Conservation (phyloP, 1,284 basidiomycete species). For the Ganoderma boninense region DNA sequence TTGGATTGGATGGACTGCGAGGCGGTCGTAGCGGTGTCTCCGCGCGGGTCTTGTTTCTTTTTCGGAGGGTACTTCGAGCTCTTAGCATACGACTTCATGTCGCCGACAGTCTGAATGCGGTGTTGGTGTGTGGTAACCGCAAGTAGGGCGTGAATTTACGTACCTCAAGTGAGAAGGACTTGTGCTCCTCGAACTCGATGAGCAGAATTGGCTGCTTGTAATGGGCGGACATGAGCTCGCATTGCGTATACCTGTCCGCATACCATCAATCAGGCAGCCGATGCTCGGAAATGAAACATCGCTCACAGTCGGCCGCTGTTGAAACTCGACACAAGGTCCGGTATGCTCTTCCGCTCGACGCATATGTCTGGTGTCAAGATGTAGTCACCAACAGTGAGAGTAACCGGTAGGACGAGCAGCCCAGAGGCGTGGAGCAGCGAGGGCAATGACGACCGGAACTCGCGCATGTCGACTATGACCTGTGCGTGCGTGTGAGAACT, state of each 20-base stretch:
- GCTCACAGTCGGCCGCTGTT: constrained; percentile 92
- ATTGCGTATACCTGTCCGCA: constrained; percentile 74
- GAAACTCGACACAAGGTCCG: constrained; percentile 92
- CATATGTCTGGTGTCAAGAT: constrained; percentile 95
- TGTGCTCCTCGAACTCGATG: constrained; percentile 99
- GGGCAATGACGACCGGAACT: constrained; percentile 94
- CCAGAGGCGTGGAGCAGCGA: constrained; percentile 89
- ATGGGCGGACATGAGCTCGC: constrained; percentile 95
- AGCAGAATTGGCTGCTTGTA: constrained; percentile 93
- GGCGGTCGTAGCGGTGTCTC: constrained; percentile 49
- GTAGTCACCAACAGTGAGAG: constrained; percentile 96
- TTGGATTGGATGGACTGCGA: constrained; percentile 82
- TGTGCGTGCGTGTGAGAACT: constrained; percentile 40
- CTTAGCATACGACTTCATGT: constrained; percentile 71
- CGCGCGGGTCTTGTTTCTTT: constrained; percentile 53
- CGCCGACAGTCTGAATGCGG: constrained; percentile 57
- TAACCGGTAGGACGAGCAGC: constrained; percentile 87
- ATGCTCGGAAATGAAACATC: background rate
- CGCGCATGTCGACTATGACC: constrained; percentile 97
- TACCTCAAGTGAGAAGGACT: constrained; percentile 91
- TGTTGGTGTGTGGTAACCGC: background rate
- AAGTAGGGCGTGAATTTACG: constrained; percentile 26
- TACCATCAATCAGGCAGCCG: background rate
- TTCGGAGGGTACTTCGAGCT: constrained; percentile 62
- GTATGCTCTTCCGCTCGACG: constrained; percentile 80